phyloP scores from a whole-genome alignment of 2,329 filamentous ascomycete genomes.

The Didymellaceae sp. region DNA sequence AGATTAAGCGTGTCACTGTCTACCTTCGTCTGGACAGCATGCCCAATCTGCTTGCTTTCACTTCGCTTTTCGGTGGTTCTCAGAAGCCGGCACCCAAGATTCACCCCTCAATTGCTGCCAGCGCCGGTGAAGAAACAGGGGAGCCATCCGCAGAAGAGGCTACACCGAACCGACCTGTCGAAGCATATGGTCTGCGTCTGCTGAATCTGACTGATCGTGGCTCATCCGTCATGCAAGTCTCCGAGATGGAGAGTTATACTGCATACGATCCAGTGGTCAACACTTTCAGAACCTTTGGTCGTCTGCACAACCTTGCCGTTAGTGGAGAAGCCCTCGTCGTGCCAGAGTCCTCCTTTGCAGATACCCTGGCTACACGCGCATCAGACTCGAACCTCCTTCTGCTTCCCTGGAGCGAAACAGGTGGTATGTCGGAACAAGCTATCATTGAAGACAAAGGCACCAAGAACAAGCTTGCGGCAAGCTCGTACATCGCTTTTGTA shows the following conservation, averaged over 20 bases:
- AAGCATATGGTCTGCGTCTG: slow-evolving; percentile 84
- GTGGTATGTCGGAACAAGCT: slow-evolving; percentile 72
- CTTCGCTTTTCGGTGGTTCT: slow-evolving; percentile 74
- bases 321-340: slow-evolving; percentile 82
- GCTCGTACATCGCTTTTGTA: slow-evolving; percentile 77
- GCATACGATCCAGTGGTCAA: slow-evolving; percentile 82
- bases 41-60: slow-evolving; percentile 79
- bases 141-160: slow-evolving; percentile 24
- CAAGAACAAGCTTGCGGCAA: slow-evolving; percentile 65
- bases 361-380: slow-evolving; percentile 73
- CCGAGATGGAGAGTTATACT: slow-evolving; percentile 74
- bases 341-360: slow-evolving; percentile 78
- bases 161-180: slow-evolving; percentile 59
- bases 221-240: slow-evolving; percentile 93
- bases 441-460: slow-evolving; percentile 57
- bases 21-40: slow-evolving; percentile 86
- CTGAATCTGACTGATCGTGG: slow-evolving; percentile 89
- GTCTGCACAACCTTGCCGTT: slow-evolving; percentile 81
- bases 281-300: slow-evolving; percentile 86
- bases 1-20: slow-evolving; percentile 72
- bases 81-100: slow-evolving; percentile 50
- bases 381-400: slow-evolving; percentile 70
- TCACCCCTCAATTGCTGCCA: slow-evolving; percentile 46
- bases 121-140: slow-evolving; percentile 32
- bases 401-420: slow-evolving; percentile 88